Percentiles rank a stretch among this genome's conserved stretches.
Evolutionary conservation across 352 stramenopile genomes (phyloP).

Genomic region (Elongisporangium anandrum): DNA sequence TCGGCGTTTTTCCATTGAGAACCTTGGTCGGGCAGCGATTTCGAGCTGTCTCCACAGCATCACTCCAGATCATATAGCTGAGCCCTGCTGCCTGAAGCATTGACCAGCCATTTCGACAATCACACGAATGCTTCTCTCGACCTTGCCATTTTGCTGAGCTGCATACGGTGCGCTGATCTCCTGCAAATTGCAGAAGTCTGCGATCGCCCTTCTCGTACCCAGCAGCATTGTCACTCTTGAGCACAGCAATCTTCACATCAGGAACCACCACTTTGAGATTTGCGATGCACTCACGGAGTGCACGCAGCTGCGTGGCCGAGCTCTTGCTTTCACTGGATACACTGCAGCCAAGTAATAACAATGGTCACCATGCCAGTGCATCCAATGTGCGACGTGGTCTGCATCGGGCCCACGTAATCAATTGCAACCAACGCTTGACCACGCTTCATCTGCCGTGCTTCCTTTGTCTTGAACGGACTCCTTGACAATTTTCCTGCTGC

Average conservation of each 20-base stretch:
- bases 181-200: conserved; percentile 8
- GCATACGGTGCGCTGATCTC: conserved; percentile 7
- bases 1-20: conserved; percentile 4
- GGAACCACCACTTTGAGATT: no score
- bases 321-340: neutral
- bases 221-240: conserved; percentile 12
- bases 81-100: conserved; percentile 6
- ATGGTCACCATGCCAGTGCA: conserved; percentile 8
- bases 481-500: neutral
- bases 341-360: conserved; percentile 7
- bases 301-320: no score
- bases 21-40: conserved; percentile 7
- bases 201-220: conserved; percentile 7
- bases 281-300: no score
- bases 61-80: conserved; percentile 3
- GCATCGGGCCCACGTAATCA: conserved; percentile 10
- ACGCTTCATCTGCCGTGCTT: neutral
- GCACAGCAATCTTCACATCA: conserved; percentile 1
- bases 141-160: conserved; percentile 8
- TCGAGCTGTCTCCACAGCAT: conserved; percentile 5
- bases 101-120: conserved; percentile 7
- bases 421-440: conserved; percentile 3
- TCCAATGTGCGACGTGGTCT: conserved; percentile 5
- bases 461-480: neutral
- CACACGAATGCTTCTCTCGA: conserved; percentile 7